A percentile compares a stretch with the other conserved stretches of the same genome.
These are phyloP conservation scores for Blastocystis sp. DNA, from an alignment of 352 stramenopile species.

Conservation along the genomic window DNA sequence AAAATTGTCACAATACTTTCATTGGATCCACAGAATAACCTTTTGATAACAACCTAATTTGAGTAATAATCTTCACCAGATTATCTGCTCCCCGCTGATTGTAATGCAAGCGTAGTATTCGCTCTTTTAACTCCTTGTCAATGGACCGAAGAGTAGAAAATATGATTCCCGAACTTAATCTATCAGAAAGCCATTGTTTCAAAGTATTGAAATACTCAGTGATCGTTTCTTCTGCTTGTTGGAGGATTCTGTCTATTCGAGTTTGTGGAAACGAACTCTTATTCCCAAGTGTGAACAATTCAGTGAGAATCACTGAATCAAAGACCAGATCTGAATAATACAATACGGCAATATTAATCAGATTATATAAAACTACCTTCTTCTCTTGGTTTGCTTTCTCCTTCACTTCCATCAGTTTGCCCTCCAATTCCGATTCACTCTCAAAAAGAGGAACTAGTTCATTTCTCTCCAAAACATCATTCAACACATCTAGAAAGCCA, in stretches of 20 bases:
- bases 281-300: constrained; percentile 16
- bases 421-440: not conserved
- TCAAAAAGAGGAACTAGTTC: not conserved
- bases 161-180: not conserved
- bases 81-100: not conserved
- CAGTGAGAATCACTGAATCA: constrained; percentile 4
- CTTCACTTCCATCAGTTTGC: not conserved
- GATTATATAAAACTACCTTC: not conserved
- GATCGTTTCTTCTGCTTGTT: not conserved
- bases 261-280: not conserved
- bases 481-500: not conserved
- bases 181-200: not conserved
- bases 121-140: constrained; percentile 23
- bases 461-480: not conserved
- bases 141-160: not conserved
- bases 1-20: not conserved
- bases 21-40: not conserved
- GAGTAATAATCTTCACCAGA: not conserved
- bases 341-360: not conserved
- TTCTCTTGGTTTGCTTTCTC: not conserved
- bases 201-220: not conserved
- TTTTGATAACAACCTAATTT: not conserved
- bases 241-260: not conserved
- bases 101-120: not conserved
- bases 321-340: not conserved